Evolutionary conservation across 352 stramenopile species (phyloP).

Genomic region (Phytopythium mirpurense): DNA sequence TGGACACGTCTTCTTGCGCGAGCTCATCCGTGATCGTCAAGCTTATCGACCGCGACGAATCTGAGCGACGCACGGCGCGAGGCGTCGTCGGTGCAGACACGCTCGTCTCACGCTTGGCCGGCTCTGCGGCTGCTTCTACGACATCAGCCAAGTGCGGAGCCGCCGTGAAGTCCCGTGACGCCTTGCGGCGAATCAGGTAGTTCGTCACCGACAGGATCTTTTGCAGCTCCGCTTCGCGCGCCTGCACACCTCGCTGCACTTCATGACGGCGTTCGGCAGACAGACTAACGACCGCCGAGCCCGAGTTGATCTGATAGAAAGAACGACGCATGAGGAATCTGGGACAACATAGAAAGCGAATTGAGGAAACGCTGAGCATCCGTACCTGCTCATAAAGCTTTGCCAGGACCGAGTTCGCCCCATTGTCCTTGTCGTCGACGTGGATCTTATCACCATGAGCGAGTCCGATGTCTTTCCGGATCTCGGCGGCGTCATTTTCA

Average conservation of each 20-base stretch:
- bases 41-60: conserved; percentile 35
- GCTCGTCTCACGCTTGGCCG: conserved; percentile 18
- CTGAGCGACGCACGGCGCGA: conserved; percentile 24
- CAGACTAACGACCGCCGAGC: conserved; percentile 74
- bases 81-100: conserved; percentile 13
- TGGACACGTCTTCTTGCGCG: conserved; percentile 56
- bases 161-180: conserved; percentile 38
- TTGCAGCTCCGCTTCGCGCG: conserved; percentile 74
- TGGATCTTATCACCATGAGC: conserved; percentile 88
- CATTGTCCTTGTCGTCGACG: conserved; percentile 76
- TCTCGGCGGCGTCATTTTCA: conserved; percentile 52
- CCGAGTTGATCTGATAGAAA: conserved; percentile 66
- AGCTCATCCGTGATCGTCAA: conserved; percentile 41
- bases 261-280: conserved; percentile 82
- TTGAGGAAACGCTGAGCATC: background rate
- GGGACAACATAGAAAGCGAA: background rate
- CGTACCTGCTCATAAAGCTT: conserved; percentile 78
- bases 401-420: conserved; percentile 69
- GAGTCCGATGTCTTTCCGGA: conserved; percentile 82
- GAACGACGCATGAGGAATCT: background rate
- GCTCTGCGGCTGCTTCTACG: conserved; percentile 22
- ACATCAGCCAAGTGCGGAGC: conserved; percentile 16
- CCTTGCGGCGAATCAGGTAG: conserved; percentile 68
- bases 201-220: conserved; percentile 82
- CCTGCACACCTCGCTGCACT: conserved; percentile 82